Base-by-base conservation (phyloP, 2,329 filamentous ascomycete species). In the Anthostomella pinea region DNA sequence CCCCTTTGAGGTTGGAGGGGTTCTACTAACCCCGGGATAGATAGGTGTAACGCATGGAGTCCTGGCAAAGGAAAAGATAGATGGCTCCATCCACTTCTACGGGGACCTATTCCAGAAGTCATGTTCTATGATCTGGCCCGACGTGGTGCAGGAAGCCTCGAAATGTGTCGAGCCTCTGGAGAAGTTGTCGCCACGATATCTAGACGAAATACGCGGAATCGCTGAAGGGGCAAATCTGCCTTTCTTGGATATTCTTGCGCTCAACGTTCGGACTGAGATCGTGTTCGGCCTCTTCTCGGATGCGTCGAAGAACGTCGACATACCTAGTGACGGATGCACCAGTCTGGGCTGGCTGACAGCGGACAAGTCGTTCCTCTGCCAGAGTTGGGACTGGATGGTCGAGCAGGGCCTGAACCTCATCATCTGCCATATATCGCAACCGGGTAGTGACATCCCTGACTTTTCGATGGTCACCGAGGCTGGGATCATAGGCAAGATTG, bases 401-500 rank as follows among this genome's bases (percentile, higher is more conserved):
- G 62, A 53, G 10, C 73, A 81, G 39, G 66, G 65, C 14, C 46
- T 58, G 8, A 77, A 77, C 43, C 59, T 79, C 0, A 54, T 78
- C 30, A 48, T 70, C 20, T 64, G 69, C 13, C 66, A 66, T 23
- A 70, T 77, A 31, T 52, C 56, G 1, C 67, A 70, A 30, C 43
- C 52, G 1, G 50, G 43, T 6, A 68, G 69, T 18, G 48, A 36
- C 3, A 43, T 55, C 17, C 74, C 75, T 0, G 60, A 60, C 2
- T 69, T 80, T 38, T 57, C 69, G 11, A 77, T 76, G 63, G 63
- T 81, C 15, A 81, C 77, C 0, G 78, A 81, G 33, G 67, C 70
- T 0, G 77, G 78, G 10, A 69, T 81, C 15, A 70, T 84, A 21
- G 79, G 78, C 10, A 85, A 85, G 56, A 82, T 84, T 15, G 81